phyloP scores from a whole-genome alignment of 1,284 basidiomycete genomes.

The Fomes fomentarius region DNA sequence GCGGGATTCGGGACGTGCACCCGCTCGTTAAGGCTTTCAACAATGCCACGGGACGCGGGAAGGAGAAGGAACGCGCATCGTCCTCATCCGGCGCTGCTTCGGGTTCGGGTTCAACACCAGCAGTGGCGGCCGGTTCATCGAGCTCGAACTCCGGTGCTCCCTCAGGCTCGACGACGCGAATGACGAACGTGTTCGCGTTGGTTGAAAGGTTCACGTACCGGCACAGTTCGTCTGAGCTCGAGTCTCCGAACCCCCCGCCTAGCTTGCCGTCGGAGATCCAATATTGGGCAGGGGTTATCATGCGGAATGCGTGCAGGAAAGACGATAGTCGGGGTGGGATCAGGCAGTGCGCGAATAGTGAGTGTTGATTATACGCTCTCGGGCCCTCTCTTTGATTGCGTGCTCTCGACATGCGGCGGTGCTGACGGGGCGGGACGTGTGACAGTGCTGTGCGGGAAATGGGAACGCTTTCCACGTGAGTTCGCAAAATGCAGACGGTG shows the following conservation, averaged over 20 bases:
- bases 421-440: background rate
- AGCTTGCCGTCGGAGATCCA: slow-evolving; percentile 90
- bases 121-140: slow-evolving; percentile 8
- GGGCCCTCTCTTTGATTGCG: background rate
- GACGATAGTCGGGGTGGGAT: slow-evolving; percentile 93
- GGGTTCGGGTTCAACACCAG: slow-evolving; percentile 24
- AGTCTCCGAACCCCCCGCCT: slow-evolving; percentile 71
- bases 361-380: slow-evolving; percentile 35
- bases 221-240: slow-evolving; percentile 79
- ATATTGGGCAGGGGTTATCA: slow-evolving; percentile 99
- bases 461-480: slow-evolving; percentile 93
- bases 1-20: slow-evolving; percentile 30
- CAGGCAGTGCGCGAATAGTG: slow-evolving; percentile 95
- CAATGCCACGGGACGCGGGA: slow-evolving; percentile 36
- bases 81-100: slow-evolving; percentile 23
- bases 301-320: slow-evolving; percentile 98
- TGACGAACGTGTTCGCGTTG: slow-evolving; percentile 92
- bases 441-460: slow-evolving; percentile 89
- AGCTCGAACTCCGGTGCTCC: slow-evolving; percentile 7
- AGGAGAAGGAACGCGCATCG: slow-evolving; percentile 34
- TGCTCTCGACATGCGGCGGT: background rate
- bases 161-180: too few relatives aligned
- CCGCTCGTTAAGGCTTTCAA: slow-evolving; percentile 37
- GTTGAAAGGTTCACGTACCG: slow-evolving; percentile 97
- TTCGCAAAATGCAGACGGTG: slow-evolving; percentile 98